Percentiles rank a stretch among this genome's conserved stretches.
Conservation (phyloP, 148 eudicot species). For the Camellia lanceoleosa region DNA sequence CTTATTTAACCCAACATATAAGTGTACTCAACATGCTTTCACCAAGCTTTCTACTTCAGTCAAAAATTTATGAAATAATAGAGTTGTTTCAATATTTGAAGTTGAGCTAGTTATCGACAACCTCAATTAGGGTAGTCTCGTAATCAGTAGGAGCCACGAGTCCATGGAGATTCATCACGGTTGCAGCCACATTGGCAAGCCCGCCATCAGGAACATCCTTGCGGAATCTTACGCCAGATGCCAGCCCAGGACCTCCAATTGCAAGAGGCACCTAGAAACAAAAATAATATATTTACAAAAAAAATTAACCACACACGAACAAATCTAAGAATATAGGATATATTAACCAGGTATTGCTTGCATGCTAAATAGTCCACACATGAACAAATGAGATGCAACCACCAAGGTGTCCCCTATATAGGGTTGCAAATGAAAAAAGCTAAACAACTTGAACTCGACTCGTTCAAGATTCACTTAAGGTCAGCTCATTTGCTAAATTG, state of each 20-base stretch:
- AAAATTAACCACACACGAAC: neutral
- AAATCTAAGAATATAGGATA: neutral
- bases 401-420: no score
- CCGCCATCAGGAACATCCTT: constrained; percentile 70
- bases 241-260: constrained; percentile 88
- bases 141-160: constrained; percentile 79
- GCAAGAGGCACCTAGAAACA: constrained; percentile 72
- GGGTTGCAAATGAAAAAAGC: no score
- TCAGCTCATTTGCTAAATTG: no score
- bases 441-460: no score
- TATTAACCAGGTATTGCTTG: neutral
- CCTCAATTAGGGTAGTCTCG: constrained; percentile 83
- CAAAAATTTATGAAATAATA: neutral
- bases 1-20: neutral
- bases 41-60: neutral
- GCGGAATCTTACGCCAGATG: constrained; percentile 79
- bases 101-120: constrained; percentile 39
- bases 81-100: neutral
- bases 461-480: no score
- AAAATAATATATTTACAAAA: neutral
- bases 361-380: neutral
- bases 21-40: neutral
- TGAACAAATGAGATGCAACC: no score
- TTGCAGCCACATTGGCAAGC: constrained; percentile 93
- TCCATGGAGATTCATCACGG: constrained; percentile 89